Conservation (phyloP, 176 grass and related monocot genomes). For the Carex pumila region DNA sequence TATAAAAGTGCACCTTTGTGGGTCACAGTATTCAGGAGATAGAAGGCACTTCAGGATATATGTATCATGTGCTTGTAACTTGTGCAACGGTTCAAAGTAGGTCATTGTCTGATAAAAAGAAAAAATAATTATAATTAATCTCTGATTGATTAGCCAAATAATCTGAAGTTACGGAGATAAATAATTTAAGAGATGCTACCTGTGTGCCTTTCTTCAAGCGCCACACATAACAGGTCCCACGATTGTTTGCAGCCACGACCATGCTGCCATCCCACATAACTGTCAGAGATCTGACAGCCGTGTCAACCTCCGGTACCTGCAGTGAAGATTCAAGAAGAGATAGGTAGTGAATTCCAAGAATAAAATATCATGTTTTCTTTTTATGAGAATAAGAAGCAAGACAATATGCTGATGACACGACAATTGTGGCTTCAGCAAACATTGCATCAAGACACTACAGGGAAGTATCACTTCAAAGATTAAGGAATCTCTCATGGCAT, state of each 20-base stretch:
- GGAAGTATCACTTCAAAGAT: too few species aligned
- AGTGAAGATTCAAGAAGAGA: not conserved
- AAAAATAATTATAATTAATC: not conserved
- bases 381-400: not conserved
- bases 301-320: conserved; percentile 88
- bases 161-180: not conserved
- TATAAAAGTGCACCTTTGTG: conserved; percentile 46
- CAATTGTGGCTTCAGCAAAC: too few species aligned
- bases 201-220: conserved; percentile 66
- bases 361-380: not conserved
- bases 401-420: too few species aligned
- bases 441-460: too few species aligned
- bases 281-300: conserved; percentile 76
- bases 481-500: too few species aligned
- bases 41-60: conserved; percentile 92
- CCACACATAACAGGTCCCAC: conserved; percentile 92
- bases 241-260: conserved; percentile 95
- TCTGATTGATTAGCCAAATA: not conserved
- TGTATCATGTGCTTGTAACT: conserved; percentile 81
- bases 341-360: not conserved
- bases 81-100: conserved; percentile 64
- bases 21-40: conserved; percentile 87
- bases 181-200: conserved; percentile 16
- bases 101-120: conserved; percentile 53
- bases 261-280: conserved; percentile 99